Percentiles rank a stretch among this genome's conserved stretches.
Conservation (phyloP, 2,329 filamentous ascomycete species). For the Bipolaris cookei region DNA sequence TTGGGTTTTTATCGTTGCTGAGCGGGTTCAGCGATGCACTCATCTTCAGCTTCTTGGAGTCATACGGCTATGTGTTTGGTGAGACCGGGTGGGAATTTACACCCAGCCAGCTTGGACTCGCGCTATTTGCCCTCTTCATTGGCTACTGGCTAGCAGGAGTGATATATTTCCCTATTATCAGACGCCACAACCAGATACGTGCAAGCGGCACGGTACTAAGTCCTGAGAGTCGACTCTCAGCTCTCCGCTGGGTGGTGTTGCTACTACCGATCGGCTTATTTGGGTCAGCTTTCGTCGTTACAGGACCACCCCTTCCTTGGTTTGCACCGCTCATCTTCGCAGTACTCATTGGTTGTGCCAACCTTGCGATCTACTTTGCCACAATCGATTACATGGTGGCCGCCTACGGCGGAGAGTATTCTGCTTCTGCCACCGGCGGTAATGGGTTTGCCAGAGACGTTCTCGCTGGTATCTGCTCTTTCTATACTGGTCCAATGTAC, state of each 20-base stretch:
- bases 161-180: slow-evolving; percentile 61
- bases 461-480: slow-evolving; percentile 72
- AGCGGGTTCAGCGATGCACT: slow-evolving; percentile 76
- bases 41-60: slow-evolving; percentile 80
- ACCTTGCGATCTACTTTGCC: slow-evolving; percentile 73
- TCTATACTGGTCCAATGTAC: slow-evolving; percentile 54
- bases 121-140: slow-evolving; percentile 65
- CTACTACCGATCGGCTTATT: slow-evolving; percentile 71
- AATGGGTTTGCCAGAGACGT: slow-evolving; percentile 79
- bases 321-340: slow-evolving; percentile 62
- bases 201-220: slow-evolving; percentile 56
- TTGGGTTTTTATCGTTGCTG: slow-evolving; percentile 71
- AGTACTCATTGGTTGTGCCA: slow-evolving; percentile 70
- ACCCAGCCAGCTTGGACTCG: slow-evolving; percentile 62
- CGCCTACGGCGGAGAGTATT: slow-evolving; percentile 70
- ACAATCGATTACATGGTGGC: slow-evolving; percentile 81
- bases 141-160: slow-evolving; percentile 69
- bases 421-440: slow-evolving; percentile 76
- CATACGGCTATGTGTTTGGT: slow-evolving; percentile 69
- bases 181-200: slow-evolving; percentile 54
- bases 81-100: slow-evolving; percentile 66
- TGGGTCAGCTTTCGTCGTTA: slow-evolving; percentile 65
- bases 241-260: slow-evolving; percentile 67
- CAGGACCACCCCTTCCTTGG: slow-evolving; percentile 68
- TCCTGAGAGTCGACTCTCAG: slow-evolving; percentile 70